These are phyloP conservation scores for Suillus brevipes DNA, from an alignment of 768 basidiomycete species.

Conservation along the genomic window DNA sequence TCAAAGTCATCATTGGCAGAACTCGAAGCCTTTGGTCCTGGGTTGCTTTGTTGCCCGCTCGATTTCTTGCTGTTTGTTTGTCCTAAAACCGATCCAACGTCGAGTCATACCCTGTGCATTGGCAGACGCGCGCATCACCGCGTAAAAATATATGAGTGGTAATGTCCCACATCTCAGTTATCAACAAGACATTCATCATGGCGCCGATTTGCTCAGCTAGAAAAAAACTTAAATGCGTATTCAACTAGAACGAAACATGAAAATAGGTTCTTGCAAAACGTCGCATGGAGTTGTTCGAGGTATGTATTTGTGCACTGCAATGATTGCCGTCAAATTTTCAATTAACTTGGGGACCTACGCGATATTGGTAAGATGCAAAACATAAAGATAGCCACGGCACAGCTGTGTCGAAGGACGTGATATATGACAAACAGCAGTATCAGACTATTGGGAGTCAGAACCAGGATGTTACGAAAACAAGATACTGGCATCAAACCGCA, in stretches of 20 bases:
- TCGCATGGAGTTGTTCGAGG: conserved; percentile 50
- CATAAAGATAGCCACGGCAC: not conserved
- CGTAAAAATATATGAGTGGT: conserved; percentile 5
- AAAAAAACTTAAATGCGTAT: not conserved
- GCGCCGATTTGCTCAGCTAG: conserved; percentile 89
- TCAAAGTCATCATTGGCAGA: conserved; percentile 9
- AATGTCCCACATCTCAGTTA: conserved; percentile 68
- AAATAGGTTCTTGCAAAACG: conserved; percentile 56
- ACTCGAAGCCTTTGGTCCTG: not conserved
- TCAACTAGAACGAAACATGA: not conserved
- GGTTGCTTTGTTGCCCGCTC: not conserved
- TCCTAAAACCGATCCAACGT: conserved; percentile 54
- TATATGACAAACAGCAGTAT: not conserved
- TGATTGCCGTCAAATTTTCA: not conserved
- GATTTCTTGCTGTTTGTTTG: conserved; percentile 4
- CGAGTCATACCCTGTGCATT: conserved; percentile 67
- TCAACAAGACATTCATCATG: conserved; percentile 90
- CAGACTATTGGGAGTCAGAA: not conserved
- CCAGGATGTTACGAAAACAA: not conserved
- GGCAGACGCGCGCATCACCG: not conserved
- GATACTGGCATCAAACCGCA: not conserved
- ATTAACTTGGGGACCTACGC: not conserved
- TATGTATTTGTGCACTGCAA: not conserved
- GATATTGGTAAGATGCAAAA: not conserved
- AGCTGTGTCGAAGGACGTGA: not conserved